Conservation (phyloP, 768 basidiomycete species). For the Boletus edulis region DNA sequence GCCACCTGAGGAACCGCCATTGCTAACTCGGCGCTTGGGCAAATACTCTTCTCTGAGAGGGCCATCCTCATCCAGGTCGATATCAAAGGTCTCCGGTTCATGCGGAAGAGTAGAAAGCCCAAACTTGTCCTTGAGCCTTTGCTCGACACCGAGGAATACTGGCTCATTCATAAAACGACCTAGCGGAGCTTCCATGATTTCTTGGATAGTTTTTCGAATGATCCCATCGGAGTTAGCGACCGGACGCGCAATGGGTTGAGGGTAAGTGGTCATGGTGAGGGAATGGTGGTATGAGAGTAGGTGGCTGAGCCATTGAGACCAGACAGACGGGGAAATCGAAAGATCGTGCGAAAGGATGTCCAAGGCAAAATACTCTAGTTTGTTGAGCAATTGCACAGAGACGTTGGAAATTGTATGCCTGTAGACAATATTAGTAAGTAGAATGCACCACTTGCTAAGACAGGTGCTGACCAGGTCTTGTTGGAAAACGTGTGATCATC, state of each 20-base stretch:
- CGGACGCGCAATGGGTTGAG: slow-evolving; percentile 78
- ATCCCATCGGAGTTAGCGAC: slow-evolving; percentile 69
- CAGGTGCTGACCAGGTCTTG: slow-evolving; percentile 70
- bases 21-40: slow-evolving; percentile 55
- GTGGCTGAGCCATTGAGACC: slow-evolving; percentile 71
- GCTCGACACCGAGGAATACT: slow-evolving; percentile 70
- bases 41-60: slow-evolving; percentile 80
- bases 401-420: slow-evolving; percentile 84
- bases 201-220: slow-evolving; percentile 67
- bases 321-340: slow-evolving; percentile 59
- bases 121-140: slow-evolving; percentile 52
- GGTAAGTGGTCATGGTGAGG: slow-evolving; percentile 53
- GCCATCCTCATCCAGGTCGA: slow-evolving; percentile 81
- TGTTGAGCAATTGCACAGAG: slow-evolving; percentile 67
- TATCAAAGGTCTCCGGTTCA: slow-evolving; percentile 56
- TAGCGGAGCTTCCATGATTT: slow-evolving; percentile 54
- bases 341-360: slow-evolving; percentile 71
- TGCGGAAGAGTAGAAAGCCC: slow-evolving; percentile 42
- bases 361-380: slow-evolving; percentile 65
- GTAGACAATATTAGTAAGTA: slow-evolving; percentile 6
- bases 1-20: slow-evolving; percentile 9
- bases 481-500: slow-evolving; percentile 89
- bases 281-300: slow-evolving; percentile 64
- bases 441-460: neutral
- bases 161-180: slow-evolving; percentile 44